These are phyloP conservation scores for Aspergillus phoenicis DNA, from an alignment of 2,329 filamentous ascomycete species.

Conservation along the genomic window DNA sequence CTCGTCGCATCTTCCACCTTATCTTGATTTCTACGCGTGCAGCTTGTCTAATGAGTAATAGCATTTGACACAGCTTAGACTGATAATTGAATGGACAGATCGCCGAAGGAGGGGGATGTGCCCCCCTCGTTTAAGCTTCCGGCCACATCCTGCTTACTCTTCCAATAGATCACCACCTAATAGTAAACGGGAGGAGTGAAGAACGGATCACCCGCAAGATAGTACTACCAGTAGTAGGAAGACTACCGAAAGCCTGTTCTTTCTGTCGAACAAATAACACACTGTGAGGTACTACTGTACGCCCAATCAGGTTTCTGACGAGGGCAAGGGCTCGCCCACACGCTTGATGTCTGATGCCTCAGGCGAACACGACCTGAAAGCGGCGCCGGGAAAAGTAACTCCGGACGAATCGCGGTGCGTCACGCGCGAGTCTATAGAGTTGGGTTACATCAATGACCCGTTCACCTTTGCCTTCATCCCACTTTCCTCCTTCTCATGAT, in stretches of 20 bases:
- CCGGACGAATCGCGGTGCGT: slow-evolving; percentile 3
- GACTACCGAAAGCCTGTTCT: background rate
- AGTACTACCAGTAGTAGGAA: background rate
- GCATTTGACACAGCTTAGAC: background rate
- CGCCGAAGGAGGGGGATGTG: background rate
- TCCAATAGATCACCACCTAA: background rate
- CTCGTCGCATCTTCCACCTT: background rate
- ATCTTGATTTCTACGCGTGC: background rate
- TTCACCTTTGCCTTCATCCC: background rate
- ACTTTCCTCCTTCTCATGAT: background rate
- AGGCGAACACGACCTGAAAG: slow-evolving; percentile 1
- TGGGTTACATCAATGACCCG: slow-evolving; percentile 2
- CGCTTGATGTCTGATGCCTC: background rate
- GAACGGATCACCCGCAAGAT: background rate
- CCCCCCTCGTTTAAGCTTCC: background rate
- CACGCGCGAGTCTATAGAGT: background rate
- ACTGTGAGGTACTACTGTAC: background rate
- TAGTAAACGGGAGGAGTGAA: background rate
- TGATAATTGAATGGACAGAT: background rate
- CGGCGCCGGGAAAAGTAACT: background rate
- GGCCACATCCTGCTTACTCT: background rate
- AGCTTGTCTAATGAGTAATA: background rate
- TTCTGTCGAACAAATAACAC: background rate
- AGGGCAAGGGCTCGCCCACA: background rate
- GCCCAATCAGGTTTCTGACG: background rate